Evolutionary conservation across 1,139 yeast genomes (phyloP).

Genomic region (Candida freyschussii): DNA sequence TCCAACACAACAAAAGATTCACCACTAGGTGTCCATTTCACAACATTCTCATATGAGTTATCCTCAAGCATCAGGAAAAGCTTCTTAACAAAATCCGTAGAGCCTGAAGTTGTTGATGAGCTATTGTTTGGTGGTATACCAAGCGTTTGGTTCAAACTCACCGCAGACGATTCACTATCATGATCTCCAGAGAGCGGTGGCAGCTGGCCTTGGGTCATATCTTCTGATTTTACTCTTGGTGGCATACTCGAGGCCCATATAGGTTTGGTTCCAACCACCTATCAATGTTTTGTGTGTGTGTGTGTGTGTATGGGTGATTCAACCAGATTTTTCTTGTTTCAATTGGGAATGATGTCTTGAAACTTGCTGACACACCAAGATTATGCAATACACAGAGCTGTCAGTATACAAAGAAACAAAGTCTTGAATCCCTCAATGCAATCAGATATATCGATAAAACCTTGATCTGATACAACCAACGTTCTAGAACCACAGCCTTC

Average conservation of each 20-base stretch:
- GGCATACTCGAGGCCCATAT: conserved; percentile 11
- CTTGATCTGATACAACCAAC: no score
- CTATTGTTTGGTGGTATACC: conserved; percentile 23
- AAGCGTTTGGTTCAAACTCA: conserved; percentile 17
- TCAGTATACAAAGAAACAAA: no score
- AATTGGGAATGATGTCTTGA: no score
- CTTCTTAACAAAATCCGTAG: conserved; percentile 73
- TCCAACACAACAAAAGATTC: conserved; percentile 86
- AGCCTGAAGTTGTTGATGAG: conserved; percentile 34
- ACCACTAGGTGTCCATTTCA: conserved; percentile 79
- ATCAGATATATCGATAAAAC: no score
- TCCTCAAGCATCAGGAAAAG: conserved; percentile 81
- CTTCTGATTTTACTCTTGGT: conserved; percentile 15
- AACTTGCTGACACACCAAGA: no score
- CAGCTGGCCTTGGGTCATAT: conserved; percentile 2
- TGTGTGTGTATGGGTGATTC: neutral
- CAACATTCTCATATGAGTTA: conserved; percentile 64
- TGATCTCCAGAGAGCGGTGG: conserved; percentile 5
- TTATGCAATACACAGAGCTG: no score
- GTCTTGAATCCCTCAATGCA: no score
- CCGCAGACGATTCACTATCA: no score
- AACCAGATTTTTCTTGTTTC: neutral
- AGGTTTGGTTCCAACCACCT: no score
- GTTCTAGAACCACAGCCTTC: no score
- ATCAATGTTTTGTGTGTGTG: conserved; percentile 1